phyloP scores from a whole-genome alignment of 1,284 basidiomycete species.

The Ceratobasidium sp. region DNA sequence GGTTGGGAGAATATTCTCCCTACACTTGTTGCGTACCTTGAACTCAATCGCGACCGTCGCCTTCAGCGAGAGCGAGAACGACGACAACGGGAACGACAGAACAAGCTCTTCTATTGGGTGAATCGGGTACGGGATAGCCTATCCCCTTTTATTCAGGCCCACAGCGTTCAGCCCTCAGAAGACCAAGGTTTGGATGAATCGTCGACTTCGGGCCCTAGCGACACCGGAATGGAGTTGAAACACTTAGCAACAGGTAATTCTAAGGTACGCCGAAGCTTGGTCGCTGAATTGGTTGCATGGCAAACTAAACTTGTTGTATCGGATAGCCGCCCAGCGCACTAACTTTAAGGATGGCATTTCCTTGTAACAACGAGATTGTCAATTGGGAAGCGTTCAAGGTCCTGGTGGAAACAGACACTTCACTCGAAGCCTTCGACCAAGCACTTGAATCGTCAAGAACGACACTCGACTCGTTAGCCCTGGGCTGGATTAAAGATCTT shows the following conservation, averaged over 20 bases:
- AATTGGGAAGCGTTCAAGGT: conserved; percentile 15
- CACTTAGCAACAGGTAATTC: too few species aligned
- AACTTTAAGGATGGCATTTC: conserved; percentile 7
- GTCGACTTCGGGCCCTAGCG: background rate
- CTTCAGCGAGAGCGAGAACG: conserved; percentile 3
- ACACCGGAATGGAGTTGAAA: background rate
- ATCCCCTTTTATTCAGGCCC: background rate
- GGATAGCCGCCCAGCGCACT: background rate
- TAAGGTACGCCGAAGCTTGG: background rate
- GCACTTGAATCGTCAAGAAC: background rate
- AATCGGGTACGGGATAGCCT: background rate
- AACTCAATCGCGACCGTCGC: conserved; percentile 4
- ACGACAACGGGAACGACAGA: background rate
- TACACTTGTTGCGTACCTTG: conserved; percentile 9
- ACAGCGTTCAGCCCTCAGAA: background rate
- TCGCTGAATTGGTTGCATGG: background rate
- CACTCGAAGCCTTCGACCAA: background rate
- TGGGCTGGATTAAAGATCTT: conserved; percentile 6
- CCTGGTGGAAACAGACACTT: conserved; percentile 5
- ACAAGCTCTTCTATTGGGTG: background rate
- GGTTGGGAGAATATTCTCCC: conserved; percentile 31
- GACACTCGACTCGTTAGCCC: background rate
- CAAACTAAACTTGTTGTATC: too few species aligned
- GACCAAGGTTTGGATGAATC: background rate
- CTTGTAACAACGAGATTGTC: background rate